Base-by-base conservation (phyloP, 2,329 filamentous ascomycete species). In the Eutypella sp. region DNA sequence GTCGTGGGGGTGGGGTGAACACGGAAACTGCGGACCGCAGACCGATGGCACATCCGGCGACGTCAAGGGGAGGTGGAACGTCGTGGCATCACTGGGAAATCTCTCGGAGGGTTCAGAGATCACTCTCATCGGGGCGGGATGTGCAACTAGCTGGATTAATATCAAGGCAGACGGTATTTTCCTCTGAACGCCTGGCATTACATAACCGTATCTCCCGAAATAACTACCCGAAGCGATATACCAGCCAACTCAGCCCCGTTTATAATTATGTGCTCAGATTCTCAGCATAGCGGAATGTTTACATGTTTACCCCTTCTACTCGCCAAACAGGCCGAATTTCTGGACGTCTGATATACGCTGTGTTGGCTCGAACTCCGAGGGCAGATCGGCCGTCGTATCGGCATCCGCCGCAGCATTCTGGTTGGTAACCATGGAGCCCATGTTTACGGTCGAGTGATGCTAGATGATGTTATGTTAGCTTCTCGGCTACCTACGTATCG, bases 1-100 rank as follows among this genome's bases (percentile, higher is more conserved):
- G 41, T 80, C 88, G 2, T 97, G 92, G 89, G 93, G 93, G 18
- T 99, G 93, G 93, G 91, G 90, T 2, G 92, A 97, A 67, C 93
- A 99, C 68, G 93, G 93, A 2, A 99, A 99, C 63, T 99, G 93
- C 64, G 93, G 93, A 3, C 79, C 81, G 29, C 72, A 77, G 11
- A 79, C 82, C 50, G 70, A 75, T 50, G 82, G 81, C n/a, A n/a
- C n/a, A 41, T 57, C 47, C 15, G 62, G 61, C 4, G 80, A 87
- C 65, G 82, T 90, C 39, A 85, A 84, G 52, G 84, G 78, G 9
- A 74, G 73, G 48, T 88, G 78, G 73, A 90, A 85, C 60, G 68
- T 79, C 47, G 78, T 95, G 59, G 75, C 76, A 19, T 77, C 81
- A 39, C 70, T 72, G 43, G 75, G 73, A 52, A 74, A 75, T 58